A percentile compares a stretch with the other conserved stretches of the same genome.
These are phyloP conservation scores for Eutypella sp. DNA, from an alignment of 2,329 filamentous ascomycete genomes.

Conservation along the genomic window DNA sequence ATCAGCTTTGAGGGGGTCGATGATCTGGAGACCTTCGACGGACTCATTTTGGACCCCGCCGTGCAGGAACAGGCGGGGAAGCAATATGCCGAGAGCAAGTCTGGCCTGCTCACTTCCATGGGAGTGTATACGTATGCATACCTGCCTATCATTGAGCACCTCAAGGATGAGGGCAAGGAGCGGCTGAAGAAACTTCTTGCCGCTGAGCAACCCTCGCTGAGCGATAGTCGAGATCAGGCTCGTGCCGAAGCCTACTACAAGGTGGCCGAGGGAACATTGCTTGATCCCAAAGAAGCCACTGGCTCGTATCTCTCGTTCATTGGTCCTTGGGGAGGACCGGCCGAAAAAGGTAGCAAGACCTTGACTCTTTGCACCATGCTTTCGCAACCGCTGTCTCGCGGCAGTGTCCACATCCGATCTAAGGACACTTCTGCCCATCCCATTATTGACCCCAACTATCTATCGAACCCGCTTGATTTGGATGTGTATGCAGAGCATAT, in stretches of 20 bases:
- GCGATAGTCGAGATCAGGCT: neutral
- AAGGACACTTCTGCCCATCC: neutral
- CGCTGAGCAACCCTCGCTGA: neutral
- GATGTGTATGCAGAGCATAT: conserved; percentile 8
- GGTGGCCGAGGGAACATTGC: conserved; percentile 3
- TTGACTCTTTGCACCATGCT: conserved; percentile 5
- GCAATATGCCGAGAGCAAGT: conserved; percentile 1
- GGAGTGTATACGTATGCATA: conserved; percentile 7
- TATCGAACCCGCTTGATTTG: conserved; percentile 5
- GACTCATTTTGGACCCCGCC: conserved; percentile 3
- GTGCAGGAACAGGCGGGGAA: conserved; percentile 3
- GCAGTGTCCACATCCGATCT: conserved; percentile 8
- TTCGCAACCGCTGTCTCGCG: conserved; percentile 9
- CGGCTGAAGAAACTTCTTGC: conserved; percentile 1
- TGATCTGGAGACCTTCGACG: conserved; percentile 6
- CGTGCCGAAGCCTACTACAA: conserved; percentile 3
- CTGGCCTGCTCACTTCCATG: conserved; percentile 4
- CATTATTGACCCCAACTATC: conserved; percentile 5
- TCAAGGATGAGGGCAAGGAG: conserved; percentile 1
- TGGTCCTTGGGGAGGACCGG: neutral
- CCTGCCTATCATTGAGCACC: conserved; percentile 3
- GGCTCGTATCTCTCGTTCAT: conserved; percentile 5
- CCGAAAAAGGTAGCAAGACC: neutral
- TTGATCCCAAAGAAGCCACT: conserved; percentile 3
- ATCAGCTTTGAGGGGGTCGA: conserved; percentile 7